Conservation (phyloP, 2,329 filamentous ascomycete genomes). For the Apiospora arundinis region DNA sequence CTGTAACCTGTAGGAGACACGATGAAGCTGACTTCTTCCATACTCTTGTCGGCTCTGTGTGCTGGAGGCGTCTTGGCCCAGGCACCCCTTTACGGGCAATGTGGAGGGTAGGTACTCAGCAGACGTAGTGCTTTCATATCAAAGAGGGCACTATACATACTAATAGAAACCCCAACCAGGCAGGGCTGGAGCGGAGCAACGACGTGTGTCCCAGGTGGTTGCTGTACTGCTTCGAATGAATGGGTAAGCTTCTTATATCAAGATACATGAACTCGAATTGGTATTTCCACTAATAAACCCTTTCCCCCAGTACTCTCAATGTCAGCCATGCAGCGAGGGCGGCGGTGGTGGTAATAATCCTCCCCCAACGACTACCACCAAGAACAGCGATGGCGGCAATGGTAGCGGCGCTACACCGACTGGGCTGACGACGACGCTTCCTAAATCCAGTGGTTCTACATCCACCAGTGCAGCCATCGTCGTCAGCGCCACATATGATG, state of each 20-base stretch:
- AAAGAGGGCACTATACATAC: neutral
- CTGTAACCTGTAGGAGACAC: neutral
- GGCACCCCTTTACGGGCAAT: neutral
- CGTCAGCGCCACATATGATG: constrained; percentile 46
- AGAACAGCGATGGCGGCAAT: neutral
- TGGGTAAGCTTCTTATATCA: neutral
- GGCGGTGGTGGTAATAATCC: neutral
- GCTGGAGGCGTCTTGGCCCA: neutral
- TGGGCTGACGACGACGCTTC: constrained; percentile 24
- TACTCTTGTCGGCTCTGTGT: neutral
- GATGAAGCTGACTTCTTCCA: neutral
- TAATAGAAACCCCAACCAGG: neutral
- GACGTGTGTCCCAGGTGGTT: neutral
- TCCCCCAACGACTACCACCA: neutral
- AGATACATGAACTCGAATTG: neutral
- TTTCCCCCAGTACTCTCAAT: neutral
- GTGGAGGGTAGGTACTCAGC: neutral
- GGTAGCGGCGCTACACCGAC: constrained; percentile 22
- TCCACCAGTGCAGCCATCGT: constrained; percentile 25
- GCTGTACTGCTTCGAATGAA: neutral
- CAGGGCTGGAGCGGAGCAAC: neutral
- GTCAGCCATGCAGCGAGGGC: neutral
- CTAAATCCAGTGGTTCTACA: constrained; percentile 22
- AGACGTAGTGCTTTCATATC: neutral
- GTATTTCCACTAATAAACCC: neutral